Evolutionary conservation across 441 rosid species (phyloP).

Genomic region (Gossypium gossypioides): DNA sequence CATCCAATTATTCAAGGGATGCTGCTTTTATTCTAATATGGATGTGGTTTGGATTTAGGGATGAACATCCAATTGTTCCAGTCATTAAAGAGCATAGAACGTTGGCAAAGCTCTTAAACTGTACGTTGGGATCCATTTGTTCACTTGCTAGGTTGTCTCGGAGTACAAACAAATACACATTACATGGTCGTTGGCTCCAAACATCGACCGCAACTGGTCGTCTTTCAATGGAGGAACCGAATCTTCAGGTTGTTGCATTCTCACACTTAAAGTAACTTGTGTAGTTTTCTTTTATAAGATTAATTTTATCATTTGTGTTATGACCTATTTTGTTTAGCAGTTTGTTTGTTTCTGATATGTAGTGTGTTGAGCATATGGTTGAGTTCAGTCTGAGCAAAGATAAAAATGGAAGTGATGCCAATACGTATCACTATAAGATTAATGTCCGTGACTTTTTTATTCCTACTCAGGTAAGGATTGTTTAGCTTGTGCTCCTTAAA

Average conservation of each 20-base stretch:
- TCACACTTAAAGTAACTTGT: neutral
- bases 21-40: conserved; percentile 13
- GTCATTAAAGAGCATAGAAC: conserved; percentile 87
- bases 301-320: neutral
- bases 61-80: conserved; percentile 85
- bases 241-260: conserved; percentile 70
- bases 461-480: conserved; percentile 75
- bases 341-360: conserved; percentile 28
- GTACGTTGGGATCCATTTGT: conserved; percentile 84
- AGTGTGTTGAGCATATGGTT: conserved; percentile 93
- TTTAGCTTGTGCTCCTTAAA: neutral
- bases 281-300: neutral
- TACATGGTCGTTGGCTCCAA: conserved; percentile 95
- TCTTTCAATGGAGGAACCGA: conserved; percentile 85
- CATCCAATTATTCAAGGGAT: neutral
- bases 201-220: conserved; percentile 97
- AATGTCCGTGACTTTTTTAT: conserved; percentile 86
- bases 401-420: conserved; percentile 34
- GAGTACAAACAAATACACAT: conserved; percentile 59
- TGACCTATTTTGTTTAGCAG: conserved; percentile 7
- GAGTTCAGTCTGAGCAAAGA: conserved; percentile 43
- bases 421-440: conserved; percentile 33
- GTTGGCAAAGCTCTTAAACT: conserved; percentile 80
- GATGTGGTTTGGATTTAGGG: conserved; percentile 42
- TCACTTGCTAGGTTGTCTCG: conserved; percentile 65